phyloP scores from a whole-genome alignment of 2,329 filamentous ascomycete genomes.

The Monilinia polystroma region DNA sequence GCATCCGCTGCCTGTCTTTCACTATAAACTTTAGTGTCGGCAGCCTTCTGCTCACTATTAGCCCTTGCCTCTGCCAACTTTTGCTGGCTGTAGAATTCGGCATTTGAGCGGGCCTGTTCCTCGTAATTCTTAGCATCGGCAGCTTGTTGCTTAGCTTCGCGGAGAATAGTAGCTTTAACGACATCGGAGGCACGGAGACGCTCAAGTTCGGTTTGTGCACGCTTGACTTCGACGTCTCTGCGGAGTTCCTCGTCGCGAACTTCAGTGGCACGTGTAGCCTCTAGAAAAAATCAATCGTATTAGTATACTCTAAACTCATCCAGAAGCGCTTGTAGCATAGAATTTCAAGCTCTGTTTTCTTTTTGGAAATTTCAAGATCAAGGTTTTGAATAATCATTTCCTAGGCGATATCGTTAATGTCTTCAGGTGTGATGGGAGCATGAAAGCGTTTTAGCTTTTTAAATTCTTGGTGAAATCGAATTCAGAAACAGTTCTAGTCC shows the following conservation, averaged over 20 bases:
- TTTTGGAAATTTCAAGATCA: not conserved
- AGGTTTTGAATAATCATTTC: not conserved
- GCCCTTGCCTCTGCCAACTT: conserved; percentile 5
- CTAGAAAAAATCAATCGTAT: conserved; percentile 29
- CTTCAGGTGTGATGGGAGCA: not conserved
- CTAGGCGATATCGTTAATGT: not conserved
- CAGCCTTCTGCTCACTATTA: conserved; percentile 49
- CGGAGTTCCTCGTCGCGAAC: conserved; percentile 77
- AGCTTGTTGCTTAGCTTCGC: conserved; percentile 66
- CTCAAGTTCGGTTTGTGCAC: conserved; percentile 77
- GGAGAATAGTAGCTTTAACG: conserved; percentile 69
- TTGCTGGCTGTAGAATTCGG: conserved; percentile 40
- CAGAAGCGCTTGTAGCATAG: not conserved
- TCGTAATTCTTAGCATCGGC: conserved; percentile 66
- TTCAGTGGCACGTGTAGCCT: conserved; percentile 71
- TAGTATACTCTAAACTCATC: not conserved
- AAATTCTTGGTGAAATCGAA: not conserved
- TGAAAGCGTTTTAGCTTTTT: not conserved
- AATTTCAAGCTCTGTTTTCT: not conserved
- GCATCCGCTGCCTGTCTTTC: conserved; percentile 51
- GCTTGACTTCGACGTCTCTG: conserved; percentile 72
- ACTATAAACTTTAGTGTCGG: conserved; percentile 65
- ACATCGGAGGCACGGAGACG: conserved; percentile 74
- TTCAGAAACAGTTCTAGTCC: not conserved
- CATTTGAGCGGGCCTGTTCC: conserved; percentile 58